Evolutionary conservation across 805 yeast species (phyloP).

Genomic region (Candida multigemmis): DNA sequence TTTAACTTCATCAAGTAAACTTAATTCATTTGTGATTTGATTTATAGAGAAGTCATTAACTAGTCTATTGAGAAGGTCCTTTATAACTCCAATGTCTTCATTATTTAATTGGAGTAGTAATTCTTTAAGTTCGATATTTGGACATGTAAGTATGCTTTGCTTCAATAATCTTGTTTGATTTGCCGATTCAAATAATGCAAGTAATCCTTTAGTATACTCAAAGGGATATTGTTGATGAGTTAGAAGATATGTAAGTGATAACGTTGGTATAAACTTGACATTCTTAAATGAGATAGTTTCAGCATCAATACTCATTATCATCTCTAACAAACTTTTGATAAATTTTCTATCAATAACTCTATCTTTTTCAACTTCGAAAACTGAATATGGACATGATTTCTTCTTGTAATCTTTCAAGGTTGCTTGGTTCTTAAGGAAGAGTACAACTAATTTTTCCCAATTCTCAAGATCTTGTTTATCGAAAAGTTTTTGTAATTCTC

Average conservation of each 20-base stretch:
- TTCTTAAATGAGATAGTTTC: conserved; percentile 11
- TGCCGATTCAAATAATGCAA: conserved; percentile 33
- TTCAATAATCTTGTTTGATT: conserved; percentile 58
- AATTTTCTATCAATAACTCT: conserved; percentile 54
- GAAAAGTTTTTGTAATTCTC: conserved; percentile 11
- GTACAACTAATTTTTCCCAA: conserved; percentile 19
- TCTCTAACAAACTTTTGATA: conserved; percentile 12
- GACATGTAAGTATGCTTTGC: conserved; percentile 77
- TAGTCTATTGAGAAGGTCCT: conserved; percentile 59
- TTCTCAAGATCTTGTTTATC: conserved; percentile 9
- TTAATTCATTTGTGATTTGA: conserved; percentile 44
- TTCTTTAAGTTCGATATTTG: conserved; percentile 56
- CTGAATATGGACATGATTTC: conserved; percentile 17
- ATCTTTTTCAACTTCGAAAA: conserved; percentile 47
- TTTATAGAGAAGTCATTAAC: conserved; percentile 55
- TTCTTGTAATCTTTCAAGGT: conserved; percentile 6
- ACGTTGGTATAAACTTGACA: conserved; percentile 40
- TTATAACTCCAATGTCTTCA: conserved; percentile 53
- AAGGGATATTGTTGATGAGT: conserved; percentile 85
- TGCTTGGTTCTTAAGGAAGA: conserved; percentile 19
- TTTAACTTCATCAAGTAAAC: conserved; percentile 11
- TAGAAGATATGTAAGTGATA: conserved; percentile 59
- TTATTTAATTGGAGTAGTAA: conserved; percentile 48
- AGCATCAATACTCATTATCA: conserved; percentile 4
- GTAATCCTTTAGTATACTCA: conserved; percentile 43